phyloP scores from a whole-genome alignment of 2,329 filamentous ascomycete species.

The Fusarium liriodendri region DNA sequence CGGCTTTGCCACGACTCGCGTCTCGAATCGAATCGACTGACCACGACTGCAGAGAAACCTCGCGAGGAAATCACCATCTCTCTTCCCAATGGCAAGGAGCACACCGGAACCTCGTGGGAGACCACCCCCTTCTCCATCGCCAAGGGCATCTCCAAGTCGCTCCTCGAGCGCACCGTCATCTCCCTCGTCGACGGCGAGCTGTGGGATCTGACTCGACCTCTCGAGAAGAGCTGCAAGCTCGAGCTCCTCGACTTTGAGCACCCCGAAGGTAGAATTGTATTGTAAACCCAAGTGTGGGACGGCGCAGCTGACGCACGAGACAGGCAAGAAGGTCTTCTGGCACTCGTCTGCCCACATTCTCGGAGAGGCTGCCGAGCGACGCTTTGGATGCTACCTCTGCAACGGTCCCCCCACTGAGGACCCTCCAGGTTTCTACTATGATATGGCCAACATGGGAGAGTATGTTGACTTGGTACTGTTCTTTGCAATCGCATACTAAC shows the following conservation, averaged over 20 bases:
- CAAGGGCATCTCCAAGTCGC: slow-evolving; percentile 84
- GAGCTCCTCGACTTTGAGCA: slow-evolving; percentile 85
- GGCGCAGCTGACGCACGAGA: background rate
- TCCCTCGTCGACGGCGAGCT: slow-evolving; percentile 84
- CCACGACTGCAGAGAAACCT: slow-evolving; percentile 66
- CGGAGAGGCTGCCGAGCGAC: slow-evolving; percentile 91
- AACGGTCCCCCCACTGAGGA: slow-evolving; percentile 93
- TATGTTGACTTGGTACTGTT: slow-evolving; percentile 25
- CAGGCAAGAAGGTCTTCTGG: slow-evolving; percentile 95
- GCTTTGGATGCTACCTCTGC: slow-evolving; percentile 91
- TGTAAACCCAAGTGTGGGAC: background rate
- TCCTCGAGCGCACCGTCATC: slow-evolving; percentile 88
- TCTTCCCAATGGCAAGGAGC: slow-evolving; percentile 76
- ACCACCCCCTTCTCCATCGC: slow-evolving; percentile 86
- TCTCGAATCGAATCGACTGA: slow-evolving; percentile 34
- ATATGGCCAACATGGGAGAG: slow-evolving; percentile 77
- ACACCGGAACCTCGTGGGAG: slow-evolving; percentile 86
- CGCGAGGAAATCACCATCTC: slow-evolving; percentile 80
- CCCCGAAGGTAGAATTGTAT: slow-evolving; percentile 46
- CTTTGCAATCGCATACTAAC: slow-evolving; percentile 27
- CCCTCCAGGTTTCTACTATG: slow-evolving; percentile 87
- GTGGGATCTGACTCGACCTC: slow-evolving; percentile 92
- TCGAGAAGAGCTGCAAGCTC: slow-evolving; percentile 88
- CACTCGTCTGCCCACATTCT: slow-evolving; percentile 95
- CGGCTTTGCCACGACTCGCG: background rate